Percentiles rank a stretch among this genome's conserved stretches.
Evolutionary conservation across 2,329 filamentous ascomycete species (phyloP).

Genomic region (Pseudogymnoascus sp.): DNA sequence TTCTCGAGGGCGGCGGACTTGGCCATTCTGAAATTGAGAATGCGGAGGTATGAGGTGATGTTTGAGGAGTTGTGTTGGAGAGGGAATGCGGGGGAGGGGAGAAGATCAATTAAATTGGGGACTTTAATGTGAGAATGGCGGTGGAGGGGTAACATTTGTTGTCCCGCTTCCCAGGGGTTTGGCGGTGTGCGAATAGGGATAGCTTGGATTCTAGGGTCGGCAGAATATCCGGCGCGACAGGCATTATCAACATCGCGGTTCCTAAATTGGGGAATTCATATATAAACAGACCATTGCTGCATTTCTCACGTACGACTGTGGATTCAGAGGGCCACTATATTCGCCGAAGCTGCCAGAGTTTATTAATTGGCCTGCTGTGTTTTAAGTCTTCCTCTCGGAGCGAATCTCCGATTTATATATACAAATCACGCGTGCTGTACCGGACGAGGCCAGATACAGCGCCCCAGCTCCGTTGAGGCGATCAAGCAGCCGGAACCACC

Average conservation of each 20-base stretch:
- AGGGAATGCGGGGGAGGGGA: not conserved
- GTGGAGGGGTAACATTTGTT: constrained; percentile 4
- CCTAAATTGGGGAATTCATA: not conserved
- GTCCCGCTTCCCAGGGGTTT: not conserved
- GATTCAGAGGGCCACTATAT: not conserved
- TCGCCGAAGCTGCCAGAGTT: not conserved
- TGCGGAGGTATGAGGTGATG: not conserved
- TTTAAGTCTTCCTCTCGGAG: not conserved
- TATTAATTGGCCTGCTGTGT: not conserved
- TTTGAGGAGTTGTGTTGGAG: constrained; percentile 13
- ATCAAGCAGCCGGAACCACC: not conserved
- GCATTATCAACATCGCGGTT: constrained; percentile 5
- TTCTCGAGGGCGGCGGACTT: constrained; percentile 72
- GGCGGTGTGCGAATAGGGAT: not conserved
- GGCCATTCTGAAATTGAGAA: constrained; percentile 40
- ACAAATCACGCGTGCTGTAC: not conserved
- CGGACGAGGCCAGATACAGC: not conserved
- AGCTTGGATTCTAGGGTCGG: not conserved
- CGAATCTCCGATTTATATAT: not conserved
- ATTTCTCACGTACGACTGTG: not conserved
- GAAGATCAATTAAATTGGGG: constrained; percentile 1
- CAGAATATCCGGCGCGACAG: constrained; percentile 5
- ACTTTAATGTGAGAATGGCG: not conserved
- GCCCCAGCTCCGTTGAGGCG: not conserved
- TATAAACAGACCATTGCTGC: not conserved